phyloP scores from a whole-genome alignment of 192 early-diverging fungal genomes.

The Coemansia sp. region DNA sequence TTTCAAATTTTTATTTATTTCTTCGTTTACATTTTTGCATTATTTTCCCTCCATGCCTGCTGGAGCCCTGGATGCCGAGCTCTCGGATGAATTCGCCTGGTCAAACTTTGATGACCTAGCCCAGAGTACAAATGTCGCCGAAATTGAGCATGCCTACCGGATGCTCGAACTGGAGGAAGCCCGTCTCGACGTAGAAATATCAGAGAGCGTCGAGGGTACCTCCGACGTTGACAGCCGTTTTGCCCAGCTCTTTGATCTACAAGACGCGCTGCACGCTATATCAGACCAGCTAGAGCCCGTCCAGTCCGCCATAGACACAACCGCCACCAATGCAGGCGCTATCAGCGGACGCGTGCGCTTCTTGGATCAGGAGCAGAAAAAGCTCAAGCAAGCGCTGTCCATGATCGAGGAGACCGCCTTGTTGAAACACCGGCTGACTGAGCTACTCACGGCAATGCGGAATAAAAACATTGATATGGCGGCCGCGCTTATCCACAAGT shows the following conservation, averaged over 20 bases:
- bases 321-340: slow-evolving; percentile 71
- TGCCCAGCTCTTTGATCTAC: slow-evolving; percentile 24
- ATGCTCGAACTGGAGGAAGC: slow-evolving; percentile 54
- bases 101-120: slow-evolving; percentile 23
- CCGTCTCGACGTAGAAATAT: slow-evolving; percentile 50
- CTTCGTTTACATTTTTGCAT: background rate
- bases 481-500: slow-evolving; percentile 43
- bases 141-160: slow-evolving; percentile 42
- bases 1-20: background rate
- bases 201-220: slow-evolving; percentile 30
- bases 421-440: slow-evolving; percentile 46
- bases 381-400: slow-evolving; percentile 69
- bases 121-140: slow-evolving; percentile 20
- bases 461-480: slow-evolving; percentile 65
- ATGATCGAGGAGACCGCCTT: slow-evolving; percentile 73
- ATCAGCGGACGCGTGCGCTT: slow-evolving; percentile 87
- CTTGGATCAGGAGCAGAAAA: slow-evolving; percentile 80
- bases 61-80: slow-evolving; percentile 16
- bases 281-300: slow-evolving; percentile 25
- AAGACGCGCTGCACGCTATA: slow-evolving; percentile 7
- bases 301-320: slow-evolving; percentile 40
- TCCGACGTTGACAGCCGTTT: slow-evolving; percentile 20
- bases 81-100: slow-evolving; percentile 24
- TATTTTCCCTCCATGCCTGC: background rate
- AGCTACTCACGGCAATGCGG: slow-evolving; percentile 39